Base-by-base conservation (phyloP, 345 rosid species). In the Sonneratia caseolaris region DNA sequence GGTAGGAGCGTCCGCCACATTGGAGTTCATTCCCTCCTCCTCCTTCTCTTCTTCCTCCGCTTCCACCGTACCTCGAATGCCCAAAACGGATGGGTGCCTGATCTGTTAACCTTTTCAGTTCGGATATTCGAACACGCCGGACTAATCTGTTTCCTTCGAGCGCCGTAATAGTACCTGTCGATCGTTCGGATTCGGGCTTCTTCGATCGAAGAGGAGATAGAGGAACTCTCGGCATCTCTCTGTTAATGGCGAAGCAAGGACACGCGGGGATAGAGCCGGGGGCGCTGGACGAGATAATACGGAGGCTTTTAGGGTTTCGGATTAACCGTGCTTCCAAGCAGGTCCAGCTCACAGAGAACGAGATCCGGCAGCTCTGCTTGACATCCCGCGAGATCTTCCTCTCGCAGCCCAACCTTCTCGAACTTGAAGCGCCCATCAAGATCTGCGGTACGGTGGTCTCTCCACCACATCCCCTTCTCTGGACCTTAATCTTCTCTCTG, bases 341-440 rank as follows among this genome's bases (percentile, higher is more conserved):
- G 79, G 94, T 82, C 38, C 92, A 87, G 87, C 89, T 92, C 19
- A 83, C 74, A 64, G 97, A 92, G 82, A 73, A 74, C 72, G 97
- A 92, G 96, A 92, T 92, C 91, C 91, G 92, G 9, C 92, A 84
- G 76, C 92, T 92, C 18, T 88, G 96, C 62, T 11, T 77, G 61
- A 88, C 84, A 9, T 81, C 97, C 42, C 76, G 76, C 76, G 88
- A 90, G 75, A 87, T 92, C 70, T 92, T 92, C 40, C 92, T 92
- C 76, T 88, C 87, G n/a, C 97, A 92, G 72, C 94, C 97, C 51
- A 90, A 80, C 80, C 93, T 92, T 70, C 97, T 92, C 56, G 96
- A 90, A 72, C 96, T 92, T 62, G 88, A 86, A 75, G 96, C 97
- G 43, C 97, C 97, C 69, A 87, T 92, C 83, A 90, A 92, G 97